Conservation (phyloP, 75 land plant genomes). For the Sequoiadendron giganteum region DNA sequence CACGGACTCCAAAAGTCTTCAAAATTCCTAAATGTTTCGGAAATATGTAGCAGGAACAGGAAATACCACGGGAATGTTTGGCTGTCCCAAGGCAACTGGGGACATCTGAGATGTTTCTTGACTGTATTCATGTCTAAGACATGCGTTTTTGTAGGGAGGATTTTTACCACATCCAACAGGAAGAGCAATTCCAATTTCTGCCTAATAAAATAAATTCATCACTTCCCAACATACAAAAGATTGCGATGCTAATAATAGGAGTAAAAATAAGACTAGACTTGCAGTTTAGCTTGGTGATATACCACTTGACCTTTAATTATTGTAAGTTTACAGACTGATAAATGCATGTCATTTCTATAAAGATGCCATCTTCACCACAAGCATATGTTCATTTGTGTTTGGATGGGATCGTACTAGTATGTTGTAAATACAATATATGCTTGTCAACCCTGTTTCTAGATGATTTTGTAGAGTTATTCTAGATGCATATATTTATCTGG, state of each 20-base stretch:
- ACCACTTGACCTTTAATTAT: neutral
- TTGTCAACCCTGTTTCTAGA: too few relatives aligned
- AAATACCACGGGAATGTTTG: too few relatives aligned
- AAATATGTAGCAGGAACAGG: too few relatives aligned
- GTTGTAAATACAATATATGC: neutral
- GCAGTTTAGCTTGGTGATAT: neutral
- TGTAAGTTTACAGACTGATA: neutral
- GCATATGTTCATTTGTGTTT: neutral
- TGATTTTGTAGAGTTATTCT: neutral
- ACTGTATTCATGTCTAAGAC: too few relatives aligned
- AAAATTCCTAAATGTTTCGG: too few relatives aligned
- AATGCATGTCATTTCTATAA: too few relatives aligned
- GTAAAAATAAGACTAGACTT: neutral
- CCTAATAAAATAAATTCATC: neutral
- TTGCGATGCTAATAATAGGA: neutral
- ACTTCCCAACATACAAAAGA: neutral
- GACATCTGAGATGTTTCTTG: too few relatives aligned
- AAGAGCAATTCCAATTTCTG: neutral
- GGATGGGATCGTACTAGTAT: neutral
- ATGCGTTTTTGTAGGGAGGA: too few relatives aligned
- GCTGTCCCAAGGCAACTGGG: too few relatives aligned
- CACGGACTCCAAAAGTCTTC: too few relatives aligned
- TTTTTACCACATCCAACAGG: neutral
- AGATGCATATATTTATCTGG: neutral
- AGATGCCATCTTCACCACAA: neutral